Base-by-base conservation (phyloP, 768 basidiomycete genomes). In the Mycena galopus region DNA sequence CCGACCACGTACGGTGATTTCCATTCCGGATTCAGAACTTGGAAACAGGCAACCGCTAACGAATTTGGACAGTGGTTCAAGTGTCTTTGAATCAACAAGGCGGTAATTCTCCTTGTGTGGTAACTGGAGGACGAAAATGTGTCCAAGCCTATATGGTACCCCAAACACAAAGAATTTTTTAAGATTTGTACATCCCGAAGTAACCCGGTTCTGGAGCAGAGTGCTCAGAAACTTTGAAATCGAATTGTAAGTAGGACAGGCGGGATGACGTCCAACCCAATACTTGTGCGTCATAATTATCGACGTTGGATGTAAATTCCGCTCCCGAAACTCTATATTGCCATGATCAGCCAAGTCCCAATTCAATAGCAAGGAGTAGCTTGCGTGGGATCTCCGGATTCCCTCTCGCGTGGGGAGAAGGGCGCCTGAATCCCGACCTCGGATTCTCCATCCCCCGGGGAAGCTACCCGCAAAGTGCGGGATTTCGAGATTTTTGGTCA, bases 391-490 rank as follows among this genome's bases (percentile, higher is more conserved):
- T 14, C 37, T 29, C 42, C 42, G 61, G 44, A 62, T 47, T 62
- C 30, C 61, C 21, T 33, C 11, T 32, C 11, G 57, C 32, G 14
- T n/a, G 42, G 19, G 21, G 37, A 33, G 23, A 3, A 39, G 3
- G 4, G 25, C 37, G 35, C 64, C 33, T 19, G 12, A 65, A 55
- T 65, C 64, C 51, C 64, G 51, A 27, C 23, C 30, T 47, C 23
- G 9, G 50, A 64, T 35, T 25, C 30, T 44, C 8, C 11, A 33
- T 21, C 32, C 33, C 35, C 35, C n/a, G 30, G 17, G 27, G 47
- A 65, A 35, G 37, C 37, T 44, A 29, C 58, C 60, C 68, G 51
- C 47, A 44, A 14, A 64, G 60, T 69, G 60, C 61, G 68, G 68
- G 68, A 63, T 69, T 64, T n/a, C 29, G 25, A n/a, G n/a, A n/a